Conservation (phyloP, 2,329 filamentous ascomycete species). For the Colletotrichum phormii region DNA sequence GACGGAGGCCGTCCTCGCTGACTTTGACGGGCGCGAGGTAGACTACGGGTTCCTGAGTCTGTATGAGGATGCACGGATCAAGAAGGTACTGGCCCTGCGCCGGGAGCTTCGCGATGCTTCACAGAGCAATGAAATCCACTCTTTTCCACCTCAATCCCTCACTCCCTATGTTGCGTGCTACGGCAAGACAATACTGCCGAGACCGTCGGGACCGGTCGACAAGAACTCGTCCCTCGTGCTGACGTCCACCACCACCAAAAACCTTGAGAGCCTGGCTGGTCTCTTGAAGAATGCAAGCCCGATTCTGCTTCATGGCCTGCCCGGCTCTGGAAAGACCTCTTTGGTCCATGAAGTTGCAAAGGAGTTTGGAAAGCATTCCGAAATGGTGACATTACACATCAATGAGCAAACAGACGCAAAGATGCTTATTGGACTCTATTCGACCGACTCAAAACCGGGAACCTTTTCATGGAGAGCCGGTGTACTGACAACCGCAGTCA, state of each 20-base stretch:
- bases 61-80: conserved; percentile 66
- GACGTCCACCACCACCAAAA: conserved; percentile 78
- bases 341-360: conserved; percentile 85
- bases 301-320: conserved; percentile 82
- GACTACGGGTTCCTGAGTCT: conserved; percentile 82
- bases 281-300: conserved; percentile 77
- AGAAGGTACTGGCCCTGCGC: conserved; percentile 56
- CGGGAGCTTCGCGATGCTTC: conserved; percentile 48
- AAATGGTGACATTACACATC: conserved; percentile 93
- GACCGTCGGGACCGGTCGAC: conserved; percentile 63
- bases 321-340: conserved; percentile 92
- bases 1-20: conserved; percentile 71
- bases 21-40: conserved; percentile 80
- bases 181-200: conserved; percentile 75
- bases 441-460: conserved; percentile 86
- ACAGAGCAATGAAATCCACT: conserved; percentile 36
- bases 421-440: conserved; percentile 93
- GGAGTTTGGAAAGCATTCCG: conserved; percentile 80
- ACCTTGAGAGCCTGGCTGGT: conserved; percentile 76
- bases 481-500: conserved; percentile 92
- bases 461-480: conserved; percentile 94
- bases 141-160: conserved; percentile 55
- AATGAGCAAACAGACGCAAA: conserved; percentile 99
- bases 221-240: conserved; percentile 63
- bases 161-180: conserved; percentile 73